A percentile compares a stretch with the other conserved stretches of the same genome.
phyloP scores from a whole-genome alignment of 768 basidiomycete species.

The Auricularia heimuer region DNA sequence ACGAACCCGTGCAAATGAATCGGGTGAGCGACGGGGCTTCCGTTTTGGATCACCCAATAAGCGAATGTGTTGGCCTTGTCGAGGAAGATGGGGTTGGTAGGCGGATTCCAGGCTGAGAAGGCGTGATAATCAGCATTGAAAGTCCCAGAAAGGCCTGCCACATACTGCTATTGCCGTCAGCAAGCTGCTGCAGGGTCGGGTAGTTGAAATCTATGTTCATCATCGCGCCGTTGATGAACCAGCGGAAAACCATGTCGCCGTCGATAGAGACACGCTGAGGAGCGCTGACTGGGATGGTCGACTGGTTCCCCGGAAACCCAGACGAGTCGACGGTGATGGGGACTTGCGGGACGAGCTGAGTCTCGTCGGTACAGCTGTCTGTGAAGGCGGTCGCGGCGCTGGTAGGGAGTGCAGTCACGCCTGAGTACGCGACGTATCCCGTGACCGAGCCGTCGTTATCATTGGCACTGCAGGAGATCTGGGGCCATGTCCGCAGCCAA shows the following conservation, averaged over 20 bases:
- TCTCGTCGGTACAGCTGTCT: not conserved
- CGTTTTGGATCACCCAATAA: conserved; percentile 1
- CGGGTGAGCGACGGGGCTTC: conserved; percentile 6
- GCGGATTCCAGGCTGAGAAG: not conserved
- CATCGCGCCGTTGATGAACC: not conserved
- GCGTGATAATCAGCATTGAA: not conserved
- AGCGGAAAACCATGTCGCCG: conserved; percentile 1
- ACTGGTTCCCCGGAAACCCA: not conserved
- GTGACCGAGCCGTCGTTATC: not conserved
- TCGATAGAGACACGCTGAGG: not conserved
- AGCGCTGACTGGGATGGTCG: not conserved
- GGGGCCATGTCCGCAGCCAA: not conserved
- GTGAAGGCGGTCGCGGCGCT: not conserved
- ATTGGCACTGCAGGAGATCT: not conserved
- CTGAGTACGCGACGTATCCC: not conserved
- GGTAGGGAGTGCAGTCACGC: not conserved
- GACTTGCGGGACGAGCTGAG: not conserved
- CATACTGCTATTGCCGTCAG: not conserved
- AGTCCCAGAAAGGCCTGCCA: not conserved
- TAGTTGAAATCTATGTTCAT: not conserved
- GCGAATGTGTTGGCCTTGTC: not conserved
- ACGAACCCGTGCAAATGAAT: conserved; percentile 23
- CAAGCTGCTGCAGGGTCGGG: not conserved
- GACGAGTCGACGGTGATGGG: not conserved
- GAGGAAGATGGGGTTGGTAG: not conserved